Base-by-base conservation (phyloP, 2,329 filamentous ascomycete species). In the Pseudocercospora pini-densiflorae region DNA sequence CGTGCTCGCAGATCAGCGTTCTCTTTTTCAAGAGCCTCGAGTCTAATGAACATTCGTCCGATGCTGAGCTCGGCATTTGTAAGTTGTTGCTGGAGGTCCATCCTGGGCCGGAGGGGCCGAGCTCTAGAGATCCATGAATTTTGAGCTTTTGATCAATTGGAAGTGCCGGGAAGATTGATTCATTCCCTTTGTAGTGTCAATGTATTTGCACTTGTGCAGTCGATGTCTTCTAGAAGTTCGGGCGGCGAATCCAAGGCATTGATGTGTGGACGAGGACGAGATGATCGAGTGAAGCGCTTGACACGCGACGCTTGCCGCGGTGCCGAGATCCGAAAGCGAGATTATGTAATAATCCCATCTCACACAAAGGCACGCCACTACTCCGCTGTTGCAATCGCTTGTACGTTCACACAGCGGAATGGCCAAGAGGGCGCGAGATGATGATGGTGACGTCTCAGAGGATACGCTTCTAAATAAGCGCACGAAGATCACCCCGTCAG, bases 381-480 rank as follows among this genome's bases (percentile, higher is more conserved):
- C 23, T 55, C 14, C 23, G 10, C 23, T 9, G 51, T 21, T 55
- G 12, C 40, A 8, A 3, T 51, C 47, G 47, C 47, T 14, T 23
- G 19, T 14, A 27, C 1, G 21, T 12, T 21, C 53, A 55, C 29
- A 23, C 23, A 55, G 16, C 16, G 55, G 29, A 14, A 75, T 75
- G 68, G 80, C 78, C 74, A 82, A 82, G 75, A 76, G 81, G 36
- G 60, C 71, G 58, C 74, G 74, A 43, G 78, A 78, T 6, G 76
- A 76, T 23, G 74, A 73, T 4, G 70, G 55, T 23, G 66, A 43
- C 10, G 6, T 8, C 10, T 58, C 68, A n/a, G 62, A 64, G 36
- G 62, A 60, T 47, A 75, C 73, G 61, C 77, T 72, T 23, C 70
- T 78, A n/a, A 64, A 74, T 10, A 89, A 89, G 76, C 79, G 84